A percentile compares a stretch with the other conserved stretches of the same genome.
phyloP scores from a whole-genome alignment of 352 stramenopile genomes.

The Phytophthora ohioensis region DNA sequence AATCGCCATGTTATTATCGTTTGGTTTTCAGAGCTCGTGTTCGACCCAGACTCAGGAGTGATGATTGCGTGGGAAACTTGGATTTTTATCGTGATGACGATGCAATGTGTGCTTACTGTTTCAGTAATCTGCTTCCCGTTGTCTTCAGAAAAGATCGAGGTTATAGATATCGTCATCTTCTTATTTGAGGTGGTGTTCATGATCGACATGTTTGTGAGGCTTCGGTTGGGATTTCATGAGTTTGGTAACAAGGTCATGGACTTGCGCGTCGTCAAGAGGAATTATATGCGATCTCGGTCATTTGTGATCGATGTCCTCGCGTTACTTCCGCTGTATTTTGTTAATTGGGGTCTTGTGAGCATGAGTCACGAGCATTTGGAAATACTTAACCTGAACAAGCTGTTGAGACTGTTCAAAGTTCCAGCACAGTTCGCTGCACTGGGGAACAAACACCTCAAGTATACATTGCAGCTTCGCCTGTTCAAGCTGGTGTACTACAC shows the following conservation, averaged over 20 bases:
- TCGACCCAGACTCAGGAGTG: constrained; percentile 61
- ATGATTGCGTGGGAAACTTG: constrained; percentile 71
- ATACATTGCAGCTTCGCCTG: constrained; percentile 64
- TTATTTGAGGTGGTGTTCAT: constrained; percentile 61
- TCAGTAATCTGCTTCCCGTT: constrained; percentile 59
- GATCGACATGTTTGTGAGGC: constrained; percentile 64
- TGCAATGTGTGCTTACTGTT: constrained; percentile 55
- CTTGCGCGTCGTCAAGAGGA: constrained; percentile 41
- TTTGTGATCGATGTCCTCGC: constrained; percentile 62
- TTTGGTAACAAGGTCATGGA: constrained; percentile 83
- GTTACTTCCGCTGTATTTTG: constrained; percentile 56
- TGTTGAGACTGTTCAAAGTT: constrained; percentile 66
- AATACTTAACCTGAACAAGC: constrained; percentile 75
- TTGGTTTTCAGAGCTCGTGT: constrained; percentile 36
- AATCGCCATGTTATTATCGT: constrained; percentile 9
- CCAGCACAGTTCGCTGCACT: constrained; percentile 57
- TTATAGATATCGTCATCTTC: constrained; percentile 40
- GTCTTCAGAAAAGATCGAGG: constrained; percentile 2
- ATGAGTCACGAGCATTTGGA: constrained; percentile 33
- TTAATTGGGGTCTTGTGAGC: constrained; percentile 50
- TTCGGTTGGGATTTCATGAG: constrained; percentile 62
- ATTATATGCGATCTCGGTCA: constrained; percentile 55
- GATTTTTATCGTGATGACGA: constrained; percentile 62
- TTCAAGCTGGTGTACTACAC: constrained; percentile 86
- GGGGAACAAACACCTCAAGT: constrained; percentile 73